Evolutionary conservation across 2,329 filamentous ascomycete genomes (phyloP).

Genomic region (Fusarium nematophilum): DNA sequence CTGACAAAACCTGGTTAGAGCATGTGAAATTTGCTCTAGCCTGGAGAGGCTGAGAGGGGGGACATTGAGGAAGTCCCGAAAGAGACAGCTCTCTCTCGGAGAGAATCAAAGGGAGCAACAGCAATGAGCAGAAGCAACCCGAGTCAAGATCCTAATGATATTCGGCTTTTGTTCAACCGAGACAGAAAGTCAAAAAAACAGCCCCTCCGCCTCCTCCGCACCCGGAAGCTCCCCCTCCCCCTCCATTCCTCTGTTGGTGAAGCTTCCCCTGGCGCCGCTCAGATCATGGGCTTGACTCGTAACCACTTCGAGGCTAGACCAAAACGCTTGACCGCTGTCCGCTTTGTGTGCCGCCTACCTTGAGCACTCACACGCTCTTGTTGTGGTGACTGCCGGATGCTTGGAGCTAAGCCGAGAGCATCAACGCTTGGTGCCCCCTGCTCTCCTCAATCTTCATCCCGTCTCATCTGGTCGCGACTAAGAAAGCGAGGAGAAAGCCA

Average conservation of each 20-base stretch:
- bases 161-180: background rate
- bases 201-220: constrained; percentile 8
- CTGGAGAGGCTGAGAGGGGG: too few relatives aligned
- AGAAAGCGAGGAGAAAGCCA: constrained; percentile 21
- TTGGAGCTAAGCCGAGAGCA: constrained; percentile 33
- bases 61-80: background rate
- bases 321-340: constrained; percentile 22
- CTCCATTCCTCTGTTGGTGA: constrained; percentile 8
- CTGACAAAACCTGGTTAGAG: constrained; percentile 1
- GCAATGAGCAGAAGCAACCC: background rate
- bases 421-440: constrained; percentile 8
- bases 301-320: constrained; percentile 29
- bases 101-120: too few relatives aligned
- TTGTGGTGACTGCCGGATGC: constrained; percentile 12
- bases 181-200: constrained; percentile 5
- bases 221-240: constrained; percentile 23
- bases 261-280: constrained; percentile 26
- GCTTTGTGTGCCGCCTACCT: constrained; percentile 1
- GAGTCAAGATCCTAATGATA: background rate
- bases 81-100: too few relatives aligned
- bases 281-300: constrained; percentile 12
- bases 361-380: background rate
- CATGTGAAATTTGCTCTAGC: constrained; percentile 10
- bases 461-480: constrained; percentile 10
- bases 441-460: constrained; percentile 2